Conservation (phyloP, 345 rosid genomes). For the Nephelium lappaceum region DNA sequence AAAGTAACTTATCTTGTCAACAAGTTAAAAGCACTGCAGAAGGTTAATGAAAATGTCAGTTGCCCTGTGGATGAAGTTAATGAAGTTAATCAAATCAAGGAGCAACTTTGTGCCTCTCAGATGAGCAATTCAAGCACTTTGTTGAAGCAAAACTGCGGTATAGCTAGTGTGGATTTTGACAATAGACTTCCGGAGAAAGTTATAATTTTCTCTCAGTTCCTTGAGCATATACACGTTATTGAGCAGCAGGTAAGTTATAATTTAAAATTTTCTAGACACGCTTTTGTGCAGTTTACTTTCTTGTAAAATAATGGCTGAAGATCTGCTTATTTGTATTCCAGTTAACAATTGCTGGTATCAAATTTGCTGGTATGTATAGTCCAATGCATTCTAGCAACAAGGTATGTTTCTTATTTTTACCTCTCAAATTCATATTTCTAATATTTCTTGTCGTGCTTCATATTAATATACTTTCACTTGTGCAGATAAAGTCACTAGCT, state of each 20-base stretch:
- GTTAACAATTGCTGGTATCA: constrained; percentile 80
- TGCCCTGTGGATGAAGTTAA: constrained; percentile 28
- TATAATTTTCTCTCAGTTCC: constrained; percentile 90
- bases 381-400: constrained; percentile 82
- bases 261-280: constrained; percentile 2
- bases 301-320: neutral
- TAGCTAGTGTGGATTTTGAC: constrained; percentile 34
- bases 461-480: constrained; percentile 24
- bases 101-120: constrained; percentile 24
- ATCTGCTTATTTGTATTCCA: constrained; percentile 27
- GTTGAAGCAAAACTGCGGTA: constrained; percentile 24
- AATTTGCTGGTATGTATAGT: constrained; percentile 76
- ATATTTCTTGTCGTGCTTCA: constrained; percentile 17
- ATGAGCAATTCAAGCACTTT: constrained; percentile 23
- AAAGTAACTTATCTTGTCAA: constrained; percentile 81
- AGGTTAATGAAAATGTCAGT: constrained; percentile 36
- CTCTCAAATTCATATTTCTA: neutral
- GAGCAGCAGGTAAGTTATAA: constrained; percentile 73
- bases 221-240: constrained; percentile 88
- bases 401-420: constrained; percentile 44
- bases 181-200: constrained; percentile 62
- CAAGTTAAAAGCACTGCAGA: constrained; percentile 68
- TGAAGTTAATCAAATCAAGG: constrained; percentile 30
- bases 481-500: constrained; percentile 74
- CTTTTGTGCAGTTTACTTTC: neutral